Evolutionary conservation across 2,329 filamentous ascomycete species (phyloP), one percentile per base, ranked within the genome.

Genomic region (Pseudocercospora musae): DNA sequence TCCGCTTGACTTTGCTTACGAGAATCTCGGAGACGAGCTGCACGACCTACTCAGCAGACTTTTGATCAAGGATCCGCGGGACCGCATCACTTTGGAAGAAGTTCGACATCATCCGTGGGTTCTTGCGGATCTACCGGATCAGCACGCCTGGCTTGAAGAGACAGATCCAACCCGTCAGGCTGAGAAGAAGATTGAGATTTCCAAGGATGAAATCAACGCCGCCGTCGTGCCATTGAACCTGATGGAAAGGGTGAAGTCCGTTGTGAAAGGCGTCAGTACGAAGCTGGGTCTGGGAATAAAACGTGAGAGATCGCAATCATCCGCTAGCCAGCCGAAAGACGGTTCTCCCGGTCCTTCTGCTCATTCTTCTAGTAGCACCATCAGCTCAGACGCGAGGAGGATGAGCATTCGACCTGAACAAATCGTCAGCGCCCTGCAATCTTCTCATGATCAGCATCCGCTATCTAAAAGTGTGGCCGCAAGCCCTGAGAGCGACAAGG

Each of bases 61-160:
- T 79, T 83, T 99, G 62, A 88, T 85, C 69, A 99, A 98, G 78
- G 92, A 98, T 72, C 93, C 94, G 0, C 84, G 90, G 29, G 88
- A 93, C 77, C 88, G 95, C 42, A 97, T 99, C 71, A 90, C 91
- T 7, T 81, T 99, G 57, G 87, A 89, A 63, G 94, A 97, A 70
- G 94, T 98, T 71, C 98, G 98, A 76, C 89, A 90, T 63, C 95
- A 99, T 73, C 88, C 89, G 4, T 99, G 95, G 95, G 89, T 98
- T 15, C 82, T 94, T 1, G 82, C 88, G 62, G 92, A 89, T 66
- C 85, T 98, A 50, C 79, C 85, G 33, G 89, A 96, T 69, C 85
- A 89, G 40, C 80, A 86, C 31, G 82, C 84, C 9, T 99, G 95
- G 95, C 85, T 97, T n/a, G 92, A 96, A 70, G 92, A 96, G 66